A percentile compares a stretch with the other conserved stretches of the same genome.
phyloP scores from a whole-genome alignment of 2,329 filamentous ascomycete genomes.

The Daldinia eschscholtzii region DNA sequence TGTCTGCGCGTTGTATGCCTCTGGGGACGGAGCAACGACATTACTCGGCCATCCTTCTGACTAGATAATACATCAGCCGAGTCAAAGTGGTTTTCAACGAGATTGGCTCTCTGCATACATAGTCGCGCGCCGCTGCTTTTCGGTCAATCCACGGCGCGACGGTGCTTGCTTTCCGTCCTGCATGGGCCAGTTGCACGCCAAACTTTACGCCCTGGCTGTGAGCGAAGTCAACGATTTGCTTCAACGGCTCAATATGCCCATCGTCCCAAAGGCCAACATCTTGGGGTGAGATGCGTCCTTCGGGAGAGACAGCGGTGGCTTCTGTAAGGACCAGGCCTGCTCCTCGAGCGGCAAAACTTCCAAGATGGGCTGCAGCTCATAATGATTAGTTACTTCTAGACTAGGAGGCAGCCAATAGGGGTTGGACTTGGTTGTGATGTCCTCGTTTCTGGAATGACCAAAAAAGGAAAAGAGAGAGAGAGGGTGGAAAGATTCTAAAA shows the following conservation, averaged over 20 bases:
- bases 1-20: constrained; percentile 47
- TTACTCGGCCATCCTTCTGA: constrained; percentile 51
- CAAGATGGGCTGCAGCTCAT: constrained; percentile 52
- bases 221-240: constrained; percentile 50
- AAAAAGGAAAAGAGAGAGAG: not conserved
- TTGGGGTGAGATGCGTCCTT: constrained; percentile 55
- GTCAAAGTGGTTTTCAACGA: not conserved
- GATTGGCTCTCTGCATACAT: constrained; percentile 18
- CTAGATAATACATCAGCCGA: constrained; percentile 15
- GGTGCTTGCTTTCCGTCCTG: constrained; percentile 50
- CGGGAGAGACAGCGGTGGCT: constrained; percentile 49
- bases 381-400: constrained; percentile 1
- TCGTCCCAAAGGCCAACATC: constrained; percentile 47
- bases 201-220: constrained; percentile 49
- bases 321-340: constrained; percentile 52
- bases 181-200: constrained; percentile 52
- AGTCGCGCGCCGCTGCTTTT: constrained; percentile 40
- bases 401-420: no score
- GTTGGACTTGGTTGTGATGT: not conserved
- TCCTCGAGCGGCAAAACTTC: constrained; percentile 55
- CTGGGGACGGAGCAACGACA: constrained; percentile 48
- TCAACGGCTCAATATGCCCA: constrained; percentile 51
- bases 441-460: not conserved
- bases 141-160: constrained; percentile 44
- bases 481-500: not conserved